These are phyloP conservation scores for Geotrichum citri-aurantii DNA, from an alignment of 1,139 yeast genomes.

Conservation along the genomic window DNA sequence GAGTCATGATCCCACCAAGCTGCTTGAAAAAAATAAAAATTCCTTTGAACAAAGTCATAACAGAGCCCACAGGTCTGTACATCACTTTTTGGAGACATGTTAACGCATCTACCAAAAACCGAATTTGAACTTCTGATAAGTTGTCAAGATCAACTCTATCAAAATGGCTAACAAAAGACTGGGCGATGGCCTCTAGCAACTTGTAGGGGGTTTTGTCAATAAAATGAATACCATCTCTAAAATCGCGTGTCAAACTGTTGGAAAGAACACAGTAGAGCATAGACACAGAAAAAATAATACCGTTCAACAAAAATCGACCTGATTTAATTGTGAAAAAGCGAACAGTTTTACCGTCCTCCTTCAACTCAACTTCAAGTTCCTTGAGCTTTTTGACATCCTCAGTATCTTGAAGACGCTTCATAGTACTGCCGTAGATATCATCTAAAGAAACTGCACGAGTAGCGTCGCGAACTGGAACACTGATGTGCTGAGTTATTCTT, in stretches of 20 bases:
- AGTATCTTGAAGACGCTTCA: conserved; percentile 23
- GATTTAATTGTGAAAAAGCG: conserved; percentile 24
- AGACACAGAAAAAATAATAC: conserved; percentile 28
- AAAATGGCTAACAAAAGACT: conserved; percentile 28
- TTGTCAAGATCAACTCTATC: not conserved
- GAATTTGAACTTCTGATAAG: conserved; percentile 15
- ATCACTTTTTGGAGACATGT: conserved; percentile 25
- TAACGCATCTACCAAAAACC: conserved; percentile 15
- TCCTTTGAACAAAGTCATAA: conserved; percentile 22
- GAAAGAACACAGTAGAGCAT: conserved; percentile 31
- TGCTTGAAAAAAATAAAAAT: conserved; percentile 34
- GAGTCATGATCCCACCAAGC: conserved; percentile 28
- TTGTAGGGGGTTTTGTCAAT: conserved; percentile 14
- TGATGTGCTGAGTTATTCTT: conserved; percentile 18
- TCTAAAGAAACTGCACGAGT: conserved; percentile 26
- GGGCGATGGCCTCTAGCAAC: conserved; percentile 26
- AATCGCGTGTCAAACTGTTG: conserved; percentile 14
- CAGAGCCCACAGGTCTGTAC: conserved; percentile 24
- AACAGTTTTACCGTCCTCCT: conserved; percentile 15
- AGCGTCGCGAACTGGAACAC: conserved; percentile 22
- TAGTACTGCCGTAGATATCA: conserved; percentile 19
- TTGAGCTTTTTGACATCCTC: conserved; percentile 27
- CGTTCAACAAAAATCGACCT: conserved; percentile 30
- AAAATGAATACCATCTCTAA: conserved; percentile 6
- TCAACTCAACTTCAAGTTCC: conserved; percentile 27